Conservation (phyloP, 345 rosid genomes). For the Euclidium syriacum region DNA sequence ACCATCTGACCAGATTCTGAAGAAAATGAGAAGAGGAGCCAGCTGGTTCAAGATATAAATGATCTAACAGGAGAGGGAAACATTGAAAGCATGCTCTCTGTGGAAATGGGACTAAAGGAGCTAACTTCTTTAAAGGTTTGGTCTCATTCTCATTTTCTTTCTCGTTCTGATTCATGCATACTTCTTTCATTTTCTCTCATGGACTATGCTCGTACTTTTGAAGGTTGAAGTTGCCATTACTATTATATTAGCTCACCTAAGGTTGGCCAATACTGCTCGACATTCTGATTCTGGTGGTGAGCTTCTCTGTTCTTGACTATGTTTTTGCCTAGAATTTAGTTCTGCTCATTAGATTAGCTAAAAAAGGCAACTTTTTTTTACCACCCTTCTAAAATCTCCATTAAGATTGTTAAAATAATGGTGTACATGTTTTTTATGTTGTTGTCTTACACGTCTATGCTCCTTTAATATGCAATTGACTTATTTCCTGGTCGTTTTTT, state of each 20-base stretch:
- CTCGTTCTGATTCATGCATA: neutral
- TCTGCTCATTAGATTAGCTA: neutral
- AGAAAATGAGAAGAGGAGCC: slow-evolving; percentile 66
- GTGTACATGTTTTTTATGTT: neutral
- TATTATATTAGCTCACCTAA: slow-evolving; percentile 65
- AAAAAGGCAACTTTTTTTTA: neutral
- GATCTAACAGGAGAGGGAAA: slow-evolving; percentile 97
- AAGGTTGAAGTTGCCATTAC: slow-evolving; percentile 93
- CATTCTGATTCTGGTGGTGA: slow-evolving; percentile 73
- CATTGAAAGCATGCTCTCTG: slow-evolving; percentile 96
- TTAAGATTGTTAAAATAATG: neutral
- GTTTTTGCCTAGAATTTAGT: neutral
- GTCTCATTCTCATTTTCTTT: neutral
- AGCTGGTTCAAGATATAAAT: slow-evolving; percentile 61
- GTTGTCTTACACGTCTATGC: neutral
- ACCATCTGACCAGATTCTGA: slow-evolving; percentile 43
- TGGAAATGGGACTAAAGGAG: slow-evolving; percentile 98
- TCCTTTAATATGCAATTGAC: slow-evolving; percentile 2
- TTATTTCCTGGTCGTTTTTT: slow-evolving; percentile 6
- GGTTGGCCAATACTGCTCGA: slow-evolving; percentile 67
- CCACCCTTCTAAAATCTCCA: neutral
- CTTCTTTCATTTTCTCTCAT: slow-evolving; percentile 16
- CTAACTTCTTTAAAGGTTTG: slow-evolving; percentile 81
- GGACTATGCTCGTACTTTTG: slow-evolving; percentile 19
- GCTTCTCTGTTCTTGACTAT: slow-evolving; percentile 10